Base-by-base conservation (phyloP, 1,284 basidiomycete genomes). In the Ustilago loliicola region DNA sequence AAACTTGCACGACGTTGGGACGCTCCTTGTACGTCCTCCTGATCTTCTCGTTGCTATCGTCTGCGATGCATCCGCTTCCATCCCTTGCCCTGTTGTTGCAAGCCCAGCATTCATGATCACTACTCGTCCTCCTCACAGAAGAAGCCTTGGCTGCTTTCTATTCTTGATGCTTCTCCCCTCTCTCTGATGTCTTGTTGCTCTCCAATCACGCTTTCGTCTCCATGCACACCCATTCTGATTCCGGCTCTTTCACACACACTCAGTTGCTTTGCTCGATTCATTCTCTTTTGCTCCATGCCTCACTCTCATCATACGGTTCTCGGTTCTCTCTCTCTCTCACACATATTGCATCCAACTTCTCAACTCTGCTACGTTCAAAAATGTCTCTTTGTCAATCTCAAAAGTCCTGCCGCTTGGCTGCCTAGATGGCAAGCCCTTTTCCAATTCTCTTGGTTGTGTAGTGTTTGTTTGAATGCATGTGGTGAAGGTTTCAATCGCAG, bases 321-420 rank as follows among this genome's bases (percentile, higher is more conserved):
- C 42, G 40, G 38, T 38, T n/a, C 23, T 38, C 47, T 51, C 30
- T n/a, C n/a, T n/a, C n/a, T n/a, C n/a, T n/a, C n/a, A n/a, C n/a
- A n/a, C n/a, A n/a, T n/a, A 36, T 47, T 68, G 66, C 66, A 68
- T 68, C 51, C 58, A 29, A 45, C 36, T 45, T 27, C 15, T 8
- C 34, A 36, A 36, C n/a, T 21, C n/a, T 45, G 42, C 42, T 45
- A 45, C n/a, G 21, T n/a, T n/a, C 42, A 45, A 45, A 45, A 45
- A 13, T 23, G 19, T 45, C 7, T 45, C 21, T 10, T 6, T 15
- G 42, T 45, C 42, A 45, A 45, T 45, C 54, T 29, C 54, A 56
- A 21, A 21, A 27, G 6, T 27, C 27, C 8, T 60, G 42, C 50
- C 36, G n/a, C 50, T 47, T 3, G 27, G 19, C 30, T 45, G 42